phyloP scores from a whole-genome alignment of 2,329 filamentous ascomycete species.

The Orbilia oligospora region DNA sequence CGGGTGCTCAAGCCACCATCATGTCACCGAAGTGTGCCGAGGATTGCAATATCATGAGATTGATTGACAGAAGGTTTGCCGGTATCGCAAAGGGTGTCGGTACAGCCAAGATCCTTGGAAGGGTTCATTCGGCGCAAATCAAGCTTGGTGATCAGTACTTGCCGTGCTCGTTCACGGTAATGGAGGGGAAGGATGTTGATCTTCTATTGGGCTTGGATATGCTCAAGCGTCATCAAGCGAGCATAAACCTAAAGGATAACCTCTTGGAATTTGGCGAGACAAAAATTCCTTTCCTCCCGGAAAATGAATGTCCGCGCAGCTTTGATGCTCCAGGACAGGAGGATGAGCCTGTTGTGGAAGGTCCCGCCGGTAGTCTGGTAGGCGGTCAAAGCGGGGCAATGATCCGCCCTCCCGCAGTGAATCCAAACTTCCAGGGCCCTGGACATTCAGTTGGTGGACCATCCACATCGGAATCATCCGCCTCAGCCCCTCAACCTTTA shows the following conservation, averaged over 20 bases:
- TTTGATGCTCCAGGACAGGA: constrained; percentile 78
- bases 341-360: constrained; percentile 85
- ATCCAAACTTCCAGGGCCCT: constrained; percentile 55
- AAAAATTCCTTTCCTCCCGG: constrained; percentile 89
- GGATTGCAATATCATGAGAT: constrained; percentile 92
- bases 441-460: constrained; percentile 35
- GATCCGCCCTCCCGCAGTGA: constrained; percentile 69
- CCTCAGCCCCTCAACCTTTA: constrained; percentile 56
- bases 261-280: constrained; percentile 89
- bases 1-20: constrained; percentile 96
- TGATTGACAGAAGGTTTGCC: constrained; percentile 91
- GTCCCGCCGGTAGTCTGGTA: constrained; percentile 89
- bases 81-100: constrained; percentile 94
- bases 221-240: constrained; percentile 94
- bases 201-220: constrained; percentile 94
- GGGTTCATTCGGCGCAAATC: constrained; percentile 95
- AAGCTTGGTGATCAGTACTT: constrained; percentile 89
- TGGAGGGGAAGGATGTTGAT: constrained; percentile 98
- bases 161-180: constrained; percentile 96
- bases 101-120: constrained; percentile 92
- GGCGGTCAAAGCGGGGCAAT: constrained; percentile 86
- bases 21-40: constrained; percentile 97
- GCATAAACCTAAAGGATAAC: constrained; percentile 87
- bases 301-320: constrained; percentile 92
- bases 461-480: constrained; percentile 59